Evolutionary conservation across 78 protist species (phyloP), one percentile per base, ranked within the genome.

Genomic region (Planoprotostelium fungivorum): DNA sequence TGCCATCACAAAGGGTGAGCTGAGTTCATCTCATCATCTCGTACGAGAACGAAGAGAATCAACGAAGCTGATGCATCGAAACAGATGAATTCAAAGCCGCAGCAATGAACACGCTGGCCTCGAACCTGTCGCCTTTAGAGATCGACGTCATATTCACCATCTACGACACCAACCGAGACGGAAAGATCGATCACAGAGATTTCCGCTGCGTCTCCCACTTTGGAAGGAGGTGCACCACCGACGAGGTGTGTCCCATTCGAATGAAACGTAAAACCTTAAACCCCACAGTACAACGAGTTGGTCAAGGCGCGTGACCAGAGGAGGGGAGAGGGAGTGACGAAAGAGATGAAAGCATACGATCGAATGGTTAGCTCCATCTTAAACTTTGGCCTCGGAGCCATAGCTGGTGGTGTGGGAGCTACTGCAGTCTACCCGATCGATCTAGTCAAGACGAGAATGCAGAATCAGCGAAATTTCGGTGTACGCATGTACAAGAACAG

Each of bases 351-450:
- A 84, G 85, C 92, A 0, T 73, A 37, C 38, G 35, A 34, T 35
- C 38, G 88, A 63, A 63, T 88, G n/a, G 86, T 86, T 25, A 89
- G 87, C 36, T 38, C 90, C 0, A 51, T 89, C 35, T 88, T 90
- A 84, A 85, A 88, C 89, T 95, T 95, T 88, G 94, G 88, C 28
- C 38, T 95, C 51, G 97, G 97, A 83, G 92, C 94, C 28, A 86
- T 92, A 34, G 97, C 97, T 0, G 97, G 97, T 36, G 96, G 90
- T 35, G 90, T 94, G 31, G 96, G 96, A 38, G 96, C 96, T 0
- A 89, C 95, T 23, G 96, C 92, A 9, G 97, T 96, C 85, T 96
- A 92, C 84, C 97, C 97, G 51, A 92, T 96, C 29, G 97, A 96
- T 87, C 38, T 94, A 5, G 95, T 94, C 38, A 96, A 96, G 88